Evolutionary conservation across 495 filamentous ascomycete genomes (phyloP), one percentile per base, ranked within the genome.

Genomic region (Aspergillus ellipticus): DNA sequence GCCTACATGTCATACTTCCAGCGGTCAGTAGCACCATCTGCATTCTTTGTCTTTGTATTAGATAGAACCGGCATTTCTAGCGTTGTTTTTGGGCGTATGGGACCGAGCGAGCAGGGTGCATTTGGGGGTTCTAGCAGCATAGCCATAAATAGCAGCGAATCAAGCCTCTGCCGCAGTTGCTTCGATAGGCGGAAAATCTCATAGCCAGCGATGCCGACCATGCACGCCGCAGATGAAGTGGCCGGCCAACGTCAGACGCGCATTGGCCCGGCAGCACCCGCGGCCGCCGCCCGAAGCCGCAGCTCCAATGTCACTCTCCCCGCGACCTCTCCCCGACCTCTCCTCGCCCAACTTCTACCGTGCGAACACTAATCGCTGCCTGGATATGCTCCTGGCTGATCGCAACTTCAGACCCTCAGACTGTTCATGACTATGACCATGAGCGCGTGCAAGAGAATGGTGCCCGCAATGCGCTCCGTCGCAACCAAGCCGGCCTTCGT

Each of bases 271-370:
- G 22, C 20, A 46, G 58, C 51, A 57, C 58, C 63, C 62, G 57
- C 58, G 56, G 55, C 60, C 60, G 49, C 42, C 53, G 28, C 39
- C 43, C 51, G 53, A 42, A 61, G 50, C 61, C 26, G 52, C 45
- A 54, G 42, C 46, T 42, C 53, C 62, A 72, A 73, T 70, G 70
- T 72, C 70, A 74, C 65, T 54, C 24, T 56, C 59, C 46, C 52
- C 60, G 43, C 55, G 55, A 51, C 51, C 46, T 42, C 31, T 58
- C 43, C 60, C 65, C 59, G 33, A 21, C 46, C 39, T 37, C 52
- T 28, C 56, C 42, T 29, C 15, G 16, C 51, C 50, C 47, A 53
- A 58, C 52, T 49, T 48, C 8, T 46, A 28, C 21, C 24, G 42
- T 49, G 42, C 26, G 37, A 31, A 31, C 35, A 37, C 16, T 49